A percentile compares a stretch with the other conserved stretches of the same genome.
phyloP scores from a whole-genome alignment of 345 rosid genomes.

The Populus simonii region DNA sequence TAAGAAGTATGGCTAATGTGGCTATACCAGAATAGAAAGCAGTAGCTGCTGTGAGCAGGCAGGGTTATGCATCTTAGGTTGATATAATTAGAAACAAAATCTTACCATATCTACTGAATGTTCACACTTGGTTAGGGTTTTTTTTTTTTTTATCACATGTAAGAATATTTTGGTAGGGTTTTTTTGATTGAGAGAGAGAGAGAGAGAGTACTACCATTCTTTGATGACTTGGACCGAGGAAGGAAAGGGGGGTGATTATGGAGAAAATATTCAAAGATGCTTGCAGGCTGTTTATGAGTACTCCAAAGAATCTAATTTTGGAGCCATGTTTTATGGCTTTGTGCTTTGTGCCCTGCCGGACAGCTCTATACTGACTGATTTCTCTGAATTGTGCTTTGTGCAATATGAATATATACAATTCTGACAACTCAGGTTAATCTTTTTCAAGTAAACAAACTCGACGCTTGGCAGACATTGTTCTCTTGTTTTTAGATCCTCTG shows the following conservation, averaged over 20 bases:
- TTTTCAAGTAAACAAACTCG: neutral
- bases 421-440: neutral
- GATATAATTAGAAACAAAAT: too few species aligned
- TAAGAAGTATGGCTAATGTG: too few species aligned
- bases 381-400: neutral
- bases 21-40: too few species aligned
- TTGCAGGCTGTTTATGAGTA: neutral
- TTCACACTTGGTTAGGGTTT: neutral
- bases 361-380: neutral
- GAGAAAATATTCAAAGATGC: neutral
- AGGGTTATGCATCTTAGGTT: too few species aligned
- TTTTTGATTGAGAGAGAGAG: neutral
- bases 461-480: neutral
- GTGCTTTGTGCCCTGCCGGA: neutral
- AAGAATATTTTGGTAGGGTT: neutral
- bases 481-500: neutral
- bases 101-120: too few species aligned
- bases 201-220: neutral
- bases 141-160: too few species aligned
- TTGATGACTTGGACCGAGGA: neutral
- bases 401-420: neutral
- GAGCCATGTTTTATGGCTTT: neutral
- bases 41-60: too few species aligned
- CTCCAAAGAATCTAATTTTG: slow-evolving; percentile 5
- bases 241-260: neutral